Evolutionary conservation across 108 stramenopile species (phyloP).

Genomic region (Licmophora abbreviata): DNA sequence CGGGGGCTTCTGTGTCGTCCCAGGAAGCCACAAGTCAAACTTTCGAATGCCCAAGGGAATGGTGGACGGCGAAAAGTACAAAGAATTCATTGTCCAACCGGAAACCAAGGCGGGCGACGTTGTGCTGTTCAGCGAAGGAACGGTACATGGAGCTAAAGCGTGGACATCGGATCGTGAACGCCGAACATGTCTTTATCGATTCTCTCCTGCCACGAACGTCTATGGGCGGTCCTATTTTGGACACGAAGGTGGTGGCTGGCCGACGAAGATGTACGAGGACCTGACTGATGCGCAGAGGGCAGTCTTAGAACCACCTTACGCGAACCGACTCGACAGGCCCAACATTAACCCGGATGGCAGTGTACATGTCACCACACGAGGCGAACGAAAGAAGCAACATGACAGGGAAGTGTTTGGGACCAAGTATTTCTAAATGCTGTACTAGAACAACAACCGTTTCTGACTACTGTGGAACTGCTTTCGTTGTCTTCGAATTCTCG

Average conservation of each 20-base stretch:
- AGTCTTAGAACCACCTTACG: constrained; percentile 87
- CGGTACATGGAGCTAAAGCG: constrained; percentile 85
- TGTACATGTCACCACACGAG: constrained; percentile 59
- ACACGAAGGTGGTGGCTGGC: constrained; percentile 72
- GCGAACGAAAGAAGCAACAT: constrained; percentile 70
- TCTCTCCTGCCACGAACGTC: constrained; percentile 69
- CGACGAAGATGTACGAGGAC: constrained; percentile 62
- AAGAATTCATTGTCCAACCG: constrained; percentile 77
- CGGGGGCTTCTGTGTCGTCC: constrained; percentile 91
- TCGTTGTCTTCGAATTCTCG: too few species aligned
- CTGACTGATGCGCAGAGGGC: constrained; percentile 73
- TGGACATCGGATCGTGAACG: constrained; percentile 67
- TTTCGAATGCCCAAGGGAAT: constrained; percentile 81
- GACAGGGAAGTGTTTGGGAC: constrained; percentile 82
- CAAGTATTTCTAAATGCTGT: constrained; percentile 80
- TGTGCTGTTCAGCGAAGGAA: constrained; percentile 84
- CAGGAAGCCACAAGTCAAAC: constrained; percentile 87
- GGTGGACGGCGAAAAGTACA: constrained; percentile 70
- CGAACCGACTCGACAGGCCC: constrained; percentile 79
- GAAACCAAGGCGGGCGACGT: constrained; percentile 91
- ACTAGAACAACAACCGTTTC: too few species aligned
- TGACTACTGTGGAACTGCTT: too few species aligned
- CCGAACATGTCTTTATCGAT: constrained; percentile 77
- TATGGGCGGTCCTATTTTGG: constrained; percentile 87
- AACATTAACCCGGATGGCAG: constrained; percentile 57